These are phyloP conservation scores for Marchantia paleacea DNA, from an alignment of 225 moss, liverwort and hornwort species.

Conservation along the genomic window DNA sequence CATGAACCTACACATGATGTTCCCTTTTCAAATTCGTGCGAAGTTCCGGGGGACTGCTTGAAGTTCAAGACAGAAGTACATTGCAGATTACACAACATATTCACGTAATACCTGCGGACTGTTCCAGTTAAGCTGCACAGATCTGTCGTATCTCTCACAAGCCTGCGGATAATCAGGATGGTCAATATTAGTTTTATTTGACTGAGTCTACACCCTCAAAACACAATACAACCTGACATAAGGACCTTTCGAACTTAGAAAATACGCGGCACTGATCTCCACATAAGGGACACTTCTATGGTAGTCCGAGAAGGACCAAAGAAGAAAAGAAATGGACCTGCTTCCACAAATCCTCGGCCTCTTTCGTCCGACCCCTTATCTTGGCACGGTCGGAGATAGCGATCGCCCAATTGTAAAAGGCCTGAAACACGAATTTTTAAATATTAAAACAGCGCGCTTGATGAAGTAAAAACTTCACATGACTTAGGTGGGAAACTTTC, in stretches of 20 bases:
- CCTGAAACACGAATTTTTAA: constrained; percentile 38
- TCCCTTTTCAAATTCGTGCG: no score
- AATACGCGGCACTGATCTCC: not conserved
- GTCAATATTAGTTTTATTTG: not conserved
- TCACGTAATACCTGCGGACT: constrained; percentile 76
- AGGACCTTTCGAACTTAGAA: not conserved
- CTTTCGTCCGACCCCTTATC: constrained; percentile 93
- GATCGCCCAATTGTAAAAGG: constrained; percentile 98
- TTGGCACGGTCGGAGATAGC: constrained; percentile 97
- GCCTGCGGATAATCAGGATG: constrained; percentile 42
- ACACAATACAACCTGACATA: not conserved
- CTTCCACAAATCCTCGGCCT: constrained; percentile 98
- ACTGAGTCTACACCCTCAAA: not conserved
- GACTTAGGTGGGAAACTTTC: not conserved
- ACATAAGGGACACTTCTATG: not conserved
- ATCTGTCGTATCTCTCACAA: constrained; percentile 88
- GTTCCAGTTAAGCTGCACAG: constrained; percentile 99
- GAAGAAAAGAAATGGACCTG: constrained; percentile 45
- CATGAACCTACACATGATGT: no score
- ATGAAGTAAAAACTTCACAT: not conserved
- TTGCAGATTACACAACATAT: not conserved
- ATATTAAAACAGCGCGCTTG: not conserved
- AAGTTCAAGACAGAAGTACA: not conserved
- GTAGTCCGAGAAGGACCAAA: not conserved
- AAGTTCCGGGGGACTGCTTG: not conserved